These are phyloP conservation scores for Hymenoscyphus albidus DNA, from an alignment of 2,329 filamentous ascomycete species.

Conservation along the genomic window DNA sequence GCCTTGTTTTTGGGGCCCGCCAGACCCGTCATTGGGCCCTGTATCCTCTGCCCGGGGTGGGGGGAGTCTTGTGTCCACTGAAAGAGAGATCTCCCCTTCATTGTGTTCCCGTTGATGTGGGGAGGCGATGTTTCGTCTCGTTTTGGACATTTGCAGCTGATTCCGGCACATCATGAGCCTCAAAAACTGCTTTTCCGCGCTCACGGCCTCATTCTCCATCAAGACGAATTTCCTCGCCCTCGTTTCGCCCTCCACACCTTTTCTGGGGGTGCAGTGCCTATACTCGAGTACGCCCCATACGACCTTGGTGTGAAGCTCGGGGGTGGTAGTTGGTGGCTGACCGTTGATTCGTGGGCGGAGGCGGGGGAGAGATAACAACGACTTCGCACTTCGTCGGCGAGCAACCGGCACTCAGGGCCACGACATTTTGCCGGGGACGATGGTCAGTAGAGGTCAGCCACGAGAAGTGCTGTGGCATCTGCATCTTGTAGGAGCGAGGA, in stretches of 20 bases:
- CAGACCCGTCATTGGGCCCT: background rate
- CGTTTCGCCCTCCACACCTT: slow-evolving; percentile 13
- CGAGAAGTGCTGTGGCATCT: background rate
- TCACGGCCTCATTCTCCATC: slow-evolving; percentile 5
- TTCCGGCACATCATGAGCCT: slow-evolving; percentile 9
- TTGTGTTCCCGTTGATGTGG: background rate
- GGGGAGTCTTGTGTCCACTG: background rate
- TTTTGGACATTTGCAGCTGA: slow-evolving; percentile 4
- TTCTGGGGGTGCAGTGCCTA: background rate
- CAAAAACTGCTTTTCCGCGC: background rate
- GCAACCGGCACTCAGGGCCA: slow-evolving; percentile 15
- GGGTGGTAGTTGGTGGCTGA: slow-evolving; percentile 8
- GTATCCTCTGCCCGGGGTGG: background rate
- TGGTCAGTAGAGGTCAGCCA: background rate
- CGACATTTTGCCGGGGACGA: background rate
- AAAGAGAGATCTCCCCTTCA: slow-evolving; percentile 5
- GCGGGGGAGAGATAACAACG: slow-evolving; percentile 21
- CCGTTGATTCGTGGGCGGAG: slow-evolving; percentile 20
- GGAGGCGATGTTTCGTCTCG: background rate
- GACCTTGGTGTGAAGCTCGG: slow-evolving; percentile 15
- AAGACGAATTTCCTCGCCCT: slow-evolving; percentile 2
- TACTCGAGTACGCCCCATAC: too few species aligned
- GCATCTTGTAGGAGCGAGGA: background rate
- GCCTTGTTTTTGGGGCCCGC: background rate
- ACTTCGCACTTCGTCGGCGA: slow-evolving; percentile 15